phyloP scores from a whole-genome alignment of 495 filamentous ascomycete genomes.

The Penicillium fimorum region DNA sequence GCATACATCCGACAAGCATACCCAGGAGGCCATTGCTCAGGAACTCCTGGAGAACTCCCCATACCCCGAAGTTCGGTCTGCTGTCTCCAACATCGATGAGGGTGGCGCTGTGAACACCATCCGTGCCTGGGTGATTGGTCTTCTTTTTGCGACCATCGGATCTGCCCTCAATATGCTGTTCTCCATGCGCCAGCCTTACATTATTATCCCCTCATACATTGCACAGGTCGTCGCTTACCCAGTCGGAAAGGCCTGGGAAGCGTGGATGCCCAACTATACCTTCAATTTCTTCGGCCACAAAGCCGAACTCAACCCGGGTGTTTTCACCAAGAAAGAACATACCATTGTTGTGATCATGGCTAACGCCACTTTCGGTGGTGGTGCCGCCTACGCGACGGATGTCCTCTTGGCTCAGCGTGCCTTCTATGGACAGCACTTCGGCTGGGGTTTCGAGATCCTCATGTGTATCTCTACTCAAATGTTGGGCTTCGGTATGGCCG shows the following conservation, averaged over 20 bases:
- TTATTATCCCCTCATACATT: conserved; percentile 65
- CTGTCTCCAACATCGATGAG: conserved; percentile 57
- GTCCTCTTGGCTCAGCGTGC: conserved; percentile 62
- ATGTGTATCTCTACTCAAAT: conserved; percentile 69
- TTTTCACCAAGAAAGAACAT: conserved; percentile 77
- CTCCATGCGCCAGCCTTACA: conserved; percentile 63
- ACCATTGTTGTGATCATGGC: conserved; percentile 72
- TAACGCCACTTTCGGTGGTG: conserved; percentile 47
- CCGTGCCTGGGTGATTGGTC: conserved; percentile 69
- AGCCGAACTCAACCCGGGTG: conserved; percentile 64
- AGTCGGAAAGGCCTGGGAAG: conserved; percentile 58
- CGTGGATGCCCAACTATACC: conserved; percentile 49
- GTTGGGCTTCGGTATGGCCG: conserved; percentile 69
- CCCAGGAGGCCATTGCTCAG: conserved; percentile 53
- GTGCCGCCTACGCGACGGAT: conserved; percentile 66
- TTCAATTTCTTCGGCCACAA: conserved; percentile 54
- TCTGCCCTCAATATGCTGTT: conserved; percentile 70
- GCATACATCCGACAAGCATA: conserved; percentile 51
- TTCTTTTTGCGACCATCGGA: conserved; percentile 63
- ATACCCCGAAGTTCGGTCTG: conserved; percentile 59
- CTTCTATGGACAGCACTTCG: conserved; percentile 67
- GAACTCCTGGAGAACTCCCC: conserved; percentile 66
- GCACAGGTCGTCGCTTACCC: conserved; percentile 71
- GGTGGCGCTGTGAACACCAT: conserved; percentile 65
- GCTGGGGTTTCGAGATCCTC: conserved; percentile 65